Evolutionary conservation across 345 rosid genomes (phyloP).

Genomic region (Populus ilicifolia): DNA sequence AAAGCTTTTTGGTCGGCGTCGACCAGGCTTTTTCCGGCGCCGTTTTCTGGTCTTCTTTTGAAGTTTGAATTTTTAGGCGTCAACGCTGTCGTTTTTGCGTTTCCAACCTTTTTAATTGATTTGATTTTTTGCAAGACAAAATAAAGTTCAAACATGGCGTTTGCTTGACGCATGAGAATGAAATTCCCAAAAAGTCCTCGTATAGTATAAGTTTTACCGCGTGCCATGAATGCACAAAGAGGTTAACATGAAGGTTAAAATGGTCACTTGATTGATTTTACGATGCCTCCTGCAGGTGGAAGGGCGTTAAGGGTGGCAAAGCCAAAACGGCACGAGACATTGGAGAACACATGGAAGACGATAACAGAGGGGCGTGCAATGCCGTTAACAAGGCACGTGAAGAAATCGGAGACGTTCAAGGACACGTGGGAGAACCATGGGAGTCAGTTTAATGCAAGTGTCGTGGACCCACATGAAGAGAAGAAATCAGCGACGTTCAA

Average conservation of each 20-base stretch:
- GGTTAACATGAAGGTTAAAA: neutral
- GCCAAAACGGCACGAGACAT: slow-evolving; percentile 53
- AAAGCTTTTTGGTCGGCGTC: slow-evolving; percentile 5
- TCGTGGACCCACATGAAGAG: slow-evolving; percentile 14
- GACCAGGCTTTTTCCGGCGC: neutral
- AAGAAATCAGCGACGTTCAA: slow-evolving; percentile 65
- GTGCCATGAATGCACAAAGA: no score
- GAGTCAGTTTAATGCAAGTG: neutral
- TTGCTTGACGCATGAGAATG: no score
- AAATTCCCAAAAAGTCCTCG: no score
- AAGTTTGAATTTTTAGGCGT: neutral
- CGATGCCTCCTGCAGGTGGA: no score
- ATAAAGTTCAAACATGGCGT: neutral
- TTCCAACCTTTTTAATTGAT: neutral
- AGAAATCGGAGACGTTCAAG: slow-evolving; percentile 42
- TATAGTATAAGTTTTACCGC: no score
- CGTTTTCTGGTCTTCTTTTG: neutral
- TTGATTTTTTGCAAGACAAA: neutral
- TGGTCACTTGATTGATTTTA: no score
- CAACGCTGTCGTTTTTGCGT: slow-evolving; percentile 11
- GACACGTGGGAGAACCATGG: slow-evolving; percentile 38
- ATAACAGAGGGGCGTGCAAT: slow-evolving; percentile 65
- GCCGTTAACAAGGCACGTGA: slow-evolving; percentile 59
- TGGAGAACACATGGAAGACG: slow-evolving; percentile 79
- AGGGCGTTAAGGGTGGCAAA: slow-evolving; percentile 50